phyloP scores from a whole-genome alignment of 2,329 filamentous ascomycete genomes.

The Aschersonia sp. region DNA sequence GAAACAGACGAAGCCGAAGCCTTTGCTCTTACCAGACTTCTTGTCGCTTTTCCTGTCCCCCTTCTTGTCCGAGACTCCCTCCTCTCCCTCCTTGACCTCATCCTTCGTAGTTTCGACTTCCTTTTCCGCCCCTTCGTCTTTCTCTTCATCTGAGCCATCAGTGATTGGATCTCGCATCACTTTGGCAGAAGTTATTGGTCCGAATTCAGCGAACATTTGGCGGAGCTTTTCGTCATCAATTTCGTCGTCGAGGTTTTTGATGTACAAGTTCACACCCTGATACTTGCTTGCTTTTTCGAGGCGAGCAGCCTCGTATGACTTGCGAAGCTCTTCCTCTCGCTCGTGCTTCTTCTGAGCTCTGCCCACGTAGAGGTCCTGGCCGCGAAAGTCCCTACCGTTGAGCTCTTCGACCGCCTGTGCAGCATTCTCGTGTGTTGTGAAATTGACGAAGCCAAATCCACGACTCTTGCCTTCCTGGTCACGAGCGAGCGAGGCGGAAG shows the following conservation, averaged over 20 bases:
- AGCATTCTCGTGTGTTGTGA: conserved; percentile 78
- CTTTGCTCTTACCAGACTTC: conserved; percentile 95
- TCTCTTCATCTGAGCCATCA: conserved; percentile 39
- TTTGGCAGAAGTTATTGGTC: conserved; percentile 95
- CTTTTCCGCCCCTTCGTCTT: conserved; percentile 36
- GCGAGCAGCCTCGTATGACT: conserved; percentile 94
- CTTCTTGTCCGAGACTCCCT: conserved; percentile 40
- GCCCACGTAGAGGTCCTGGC: conserved; percentile 93
- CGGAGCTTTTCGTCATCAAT: conserved; percentile 97
- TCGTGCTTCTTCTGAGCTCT: conserved; percentile 99
- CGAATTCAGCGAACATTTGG: conserved; percentile 80
- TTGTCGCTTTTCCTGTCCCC: conserved; percentile 42
- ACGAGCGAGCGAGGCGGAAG: conserved; percentile 85
- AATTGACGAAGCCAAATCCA: conserved; percentile 95
- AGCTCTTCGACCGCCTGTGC: conserved; percentile 78
- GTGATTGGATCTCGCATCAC: conserved; percentile 80
- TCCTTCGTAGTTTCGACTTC: conserved; percentile 34
- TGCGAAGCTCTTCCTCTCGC: conserved; percentile 97
- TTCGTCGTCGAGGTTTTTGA: conserved; percentile 97
- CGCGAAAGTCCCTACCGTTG: conserved; percentile 82
- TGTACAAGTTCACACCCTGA: conserved; percentile 97
- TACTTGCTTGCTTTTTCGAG: conserved; percentile 99
- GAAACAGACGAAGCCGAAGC: conserved; percentile 99
- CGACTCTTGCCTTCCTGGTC: conserved; percentile 85
- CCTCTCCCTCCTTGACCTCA: conserved; percentile 27